Conservation (phyloP, 306 rosid species). For the Ochetophila trinervis region DNA sequence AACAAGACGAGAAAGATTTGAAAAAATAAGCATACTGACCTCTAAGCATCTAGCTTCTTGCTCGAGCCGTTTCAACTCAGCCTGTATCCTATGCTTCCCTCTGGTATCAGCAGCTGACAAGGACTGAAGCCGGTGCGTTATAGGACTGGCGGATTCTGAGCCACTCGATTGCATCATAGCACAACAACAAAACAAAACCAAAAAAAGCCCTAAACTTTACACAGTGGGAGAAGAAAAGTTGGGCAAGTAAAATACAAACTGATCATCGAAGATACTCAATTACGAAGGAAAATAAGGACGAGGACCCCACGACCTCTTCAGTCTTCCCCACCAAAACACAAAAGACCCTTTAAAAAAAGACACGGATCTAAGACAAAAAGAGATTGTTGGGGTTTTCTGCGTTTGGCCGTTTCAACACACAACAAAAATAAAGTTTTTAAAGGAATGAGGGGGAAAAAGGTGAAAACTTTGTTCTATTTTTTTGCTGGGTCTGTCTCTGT, state of each 20-base stretch:
- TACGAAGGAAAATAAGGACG: constrained; percentile 29
- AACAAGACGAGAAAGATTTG: constrained; percentile 9
- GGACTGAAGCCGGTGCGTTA: constrained; percentile 62
- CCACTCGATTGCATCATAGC: constrained; percentile 61
- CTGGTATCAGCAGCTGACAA: constrained; percentile 67
- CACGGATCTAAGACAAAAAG: constrained; percentile 41
- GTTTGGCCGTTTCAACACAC: constrained; percentile 20
- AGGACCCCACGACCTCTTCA: constrained; percentile 49
- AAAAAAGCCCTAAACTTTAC: constrained; percentile 23
- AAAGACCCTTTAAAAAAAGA: constrained; percentile 20
- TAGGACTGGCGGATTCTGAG: constrained; percentile 60
- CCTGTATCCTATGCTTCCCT: constrained; percentile 92
- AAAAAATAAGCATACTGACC: constrained; percentile 36
- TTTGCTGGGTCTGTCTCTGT: constrained; percentile 8
- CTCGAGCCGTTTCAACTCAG: constrained; percentile 85
- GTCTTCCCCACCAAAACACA: constrained; percentile 24
- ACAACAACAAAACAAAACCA: constrained; percentile 10
- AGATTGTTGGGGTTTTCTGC: constrained; percentile 24
- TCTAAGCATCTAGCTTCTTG: constrained; percentile 88
- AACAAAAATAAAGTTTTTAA: constrained; percentile 4
- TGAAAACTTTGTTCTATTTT: neutral
- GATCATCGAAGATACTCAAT: constrained; percentile 39
- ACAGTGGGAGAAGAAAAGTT: constrained; percentile 17
- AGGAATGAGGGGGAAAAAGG: neutral
- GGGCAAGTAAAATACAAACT: constrained; percentile 13